Evolutionary conservation across 768 basidiomycete genomes (phyloP).

Genomic region (Naematelia encephala): DNA sequence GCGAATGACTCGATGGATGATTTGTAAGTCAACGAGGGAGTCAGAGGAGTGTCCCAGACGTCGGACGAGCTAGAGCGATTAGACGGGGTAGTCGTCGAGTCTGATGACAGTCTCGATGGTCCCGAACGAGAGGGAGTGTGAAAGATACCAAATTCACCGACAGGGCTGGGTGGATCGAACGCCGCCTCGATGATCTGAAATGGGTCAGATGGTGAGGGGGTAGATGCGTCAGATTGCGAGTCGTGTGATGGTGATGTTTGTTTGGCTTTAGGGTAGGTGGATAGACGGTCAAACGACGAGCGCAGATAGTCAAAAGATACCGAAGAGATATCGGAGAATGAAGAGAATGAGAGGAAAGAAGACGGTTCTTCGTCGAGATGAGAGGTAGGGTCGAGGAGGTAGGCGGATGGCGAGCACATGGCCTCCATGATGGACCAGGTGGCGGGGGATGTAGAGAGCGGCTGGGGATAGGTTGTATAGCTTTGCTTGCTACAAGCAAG

Average conservation of each 20-base stretch:
- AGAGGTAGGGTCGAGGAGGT: slow-evolving; percentile 37
- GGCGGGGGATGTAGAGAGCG: slow-evolving; percentile 1
- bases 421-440: background rate
- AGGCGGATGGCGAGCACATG: slow-evolving; percentile 26
- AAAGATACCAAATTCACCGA: slow-evolving; percentile 30
- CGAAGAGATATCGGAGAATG: slow-evolving; percentile 34
- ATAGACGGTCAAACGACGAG: slow-evolving; percentile 8
- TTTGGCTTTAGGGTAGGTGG: slow-evolving; percentile 2
- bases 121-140: slow-evolving; percentile 26
- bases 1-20: slow-evolving; percentile 29
- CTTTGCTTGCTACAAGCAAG: background rate
- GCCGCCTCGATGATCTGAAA: slow-evolving; percentile 26
- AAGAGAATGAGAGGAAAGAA: slow-evolving; percentile 41
- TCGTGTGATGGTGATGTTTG: background rate
- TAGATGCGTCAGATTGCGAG: slow-evolving; percentile 20
- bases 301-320: slow-evolving; percentile 13
- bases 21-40: slow-evolving; percentile 26
- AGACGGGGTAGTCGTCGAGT: slow-evolving; percentile 4
- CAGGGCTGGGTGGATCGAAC: slow-evolving; percentile 19
- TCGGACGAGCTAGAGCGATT: slow-evolving; percentile 15
- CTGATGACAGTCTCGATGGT: slow-evolving; percentile 8
- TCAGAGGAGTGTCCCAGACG: slow-evolving; percentile 30
- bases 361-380: slow-evolving; percentile 14
- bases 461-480: background rate
- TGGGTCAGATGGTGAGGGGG: slow-evolving; percentile 24